These are phyloP conservation scores for Panicum miliaceum DNA, from an alignment of 176 grass and related monocot species.

Conservation along the genomic window DNA sequence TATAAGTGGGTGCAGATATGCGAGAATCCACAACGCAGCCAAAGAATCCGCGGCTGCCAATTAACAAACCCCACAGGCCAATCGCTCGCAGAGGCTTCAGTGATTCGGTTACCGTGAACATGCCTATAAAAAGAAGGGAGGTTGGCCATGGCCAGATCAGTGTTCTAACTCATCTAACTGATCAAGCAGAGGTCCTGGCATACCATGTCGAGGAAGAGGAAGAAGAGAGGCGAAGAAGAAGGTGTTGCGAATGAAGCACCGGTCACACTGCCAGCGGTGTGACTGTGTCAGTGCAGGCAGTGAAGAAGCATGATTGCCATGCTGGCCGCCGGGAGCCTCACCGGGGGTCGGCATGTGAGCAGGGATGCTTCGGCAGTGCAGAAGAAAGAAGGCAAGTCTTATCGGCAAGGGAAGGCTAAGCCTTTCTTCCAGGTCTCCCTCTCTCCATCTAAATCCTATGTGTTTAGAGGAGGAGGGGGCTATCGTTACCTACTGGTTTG, in stretches of 20 bases:
- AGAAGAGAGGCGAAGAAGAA: slow-evolving; percentile 41
- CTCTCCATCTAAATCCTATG: slow-evolving; percentile 56
- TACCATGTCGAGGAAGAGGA: slow-evolving; percentile 57
- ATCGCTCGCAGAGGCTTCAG: background rate
- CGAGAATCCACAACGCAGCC: slow-evolving; percentile 35
- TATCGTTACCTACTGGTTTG: slow-evolving; percentile 27
- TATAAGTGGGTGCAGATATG: slow-evolving; percentile 55
- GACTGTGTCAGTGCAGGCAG: background rate
- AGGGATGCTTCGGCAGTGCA: slow-evolving; percentile 38
- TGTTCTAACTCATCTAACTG: slow-evolving; percentile 20
- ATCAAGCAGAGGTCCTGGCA: background rate
- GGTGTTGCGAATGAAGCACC: background rate
- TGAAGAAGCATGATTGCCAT: slow-evolving; percentile 45
- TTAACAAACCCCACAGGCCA: slow-evolving; percentile 36
- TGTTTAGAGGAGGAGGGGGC: slow-evolving; percentile 42
- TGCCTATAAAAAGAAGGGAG: slow-evolving; percentile 50
- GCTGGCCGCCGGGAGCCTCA: slow-evolving; percentile 5
- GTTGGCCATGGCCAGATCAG: slow-evolving; percentile 15
- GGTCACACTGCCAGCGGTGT: background rate
- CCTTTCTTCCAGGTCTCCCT: slow-evolving; percentile 83
- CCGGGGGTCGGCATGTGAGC: slow-evolving; percentile 24
- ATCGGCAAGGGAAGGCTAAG: slow-evolving; percentile 81
- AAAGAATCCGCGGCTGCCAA: slow-evolving; percentile 35
- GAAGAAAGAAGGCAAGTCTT: slow-evolving; percentile 73
- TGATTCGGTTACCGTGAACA: slow-evolving; percentile 21